Percentiles rank a stretch among this genome's conserved stretches.
These are phyloP conservation scores for Pyrenula aspistea DNA, from an alignment of 495 filamentous ascomycete species.

Conservation along the genomic window DNA sequence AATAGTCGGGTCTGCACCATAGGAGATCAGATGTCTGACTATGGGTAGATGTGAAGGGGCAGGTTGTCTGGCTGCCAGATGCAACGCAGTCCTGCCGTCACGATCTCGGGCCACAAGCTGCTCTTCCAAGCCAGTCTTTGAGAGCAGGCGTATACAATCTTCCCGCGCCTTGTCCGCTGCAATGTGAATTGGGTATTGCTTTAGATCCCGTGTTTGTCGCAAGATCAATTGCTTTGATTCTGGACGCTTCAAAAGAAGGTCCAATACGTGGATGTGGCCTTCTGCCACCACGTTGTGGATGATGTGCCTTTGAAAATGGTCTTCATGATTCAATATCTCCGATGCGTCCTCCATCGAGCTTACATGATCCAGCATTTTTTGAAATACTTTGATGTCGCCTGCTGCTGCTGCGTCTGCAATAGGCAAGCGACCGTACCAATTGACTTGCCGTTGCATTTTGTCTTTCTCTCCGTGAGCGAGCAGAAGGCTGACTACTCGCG, in stretches of 20 bases:
- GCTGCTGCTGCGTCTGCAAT: background rate
- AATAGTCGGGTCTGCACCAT: background rate
- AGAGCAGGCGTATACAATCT: background rate
- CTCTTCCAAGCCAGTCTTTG: background rate
- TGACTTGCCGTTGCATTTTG: background rate
- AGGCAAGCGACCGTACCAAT: background rate
- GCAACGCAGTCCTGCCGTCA: background rate
- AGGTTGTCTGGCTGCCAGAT: background rate
- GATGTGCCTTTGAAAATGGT: background rate
- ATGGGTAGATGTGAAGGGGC: background rate
- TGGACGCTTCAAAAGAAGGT: background rate
- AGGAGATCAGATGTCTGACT: background rate
- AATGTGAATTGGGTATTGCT: background rate
- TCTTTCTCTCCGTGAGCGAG: background rate
- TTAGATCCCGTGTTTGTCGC: background rate
- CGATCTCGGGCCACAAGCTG: background rate
- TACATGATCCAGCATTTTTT: background rate
- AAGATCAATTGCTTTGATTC: background rate
- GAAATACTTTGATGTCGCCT: background rate
- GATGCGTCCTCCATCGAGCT: background rate
- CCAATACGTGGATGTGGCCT: background rate
- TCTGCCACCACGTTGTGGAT: background rate
- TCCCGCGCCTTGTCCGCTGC: background rate
- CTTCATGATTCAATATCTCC: background rate
- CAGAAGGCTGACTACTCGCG: background rate